These are phyloP conservation scores for Arthrobotrys musiformis DNA, from an alignment of 2,329 filamentous ascomycete species.

Conservation along the genomic window DNA sequence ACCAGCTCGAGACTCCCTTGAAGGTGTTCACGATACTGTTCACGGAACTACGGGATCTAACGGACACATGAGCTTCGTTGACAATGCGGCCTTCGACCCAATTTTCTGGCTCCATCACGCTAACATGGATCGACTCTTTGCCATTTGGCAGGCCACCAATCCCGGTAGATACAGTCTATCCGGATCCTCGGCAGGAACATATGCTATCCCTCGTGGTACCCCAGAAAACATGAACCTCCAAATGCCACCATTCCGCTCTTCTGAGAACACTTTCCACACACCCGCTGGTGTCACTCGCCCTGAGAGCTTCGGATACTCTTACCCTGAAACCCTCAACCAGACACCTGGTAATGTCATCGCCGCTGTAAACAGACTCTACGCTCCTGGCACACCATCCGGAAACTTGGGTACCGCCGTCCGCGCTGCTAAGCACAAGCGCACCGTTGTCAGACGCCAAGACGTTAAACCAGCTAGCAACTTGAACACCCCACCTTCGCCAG, in stretches of 20 bases:
- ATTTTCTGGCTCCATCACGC: conserved; percentile 80
- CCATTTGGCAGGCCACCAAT: conserved; percentile 80
- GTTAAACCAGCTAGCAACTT: conserved; percentile 17
- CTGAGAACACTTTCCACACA: conserved; percentile 53
- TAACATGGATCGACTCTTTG: conserved; percentile 78
- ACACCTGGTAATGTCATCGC: conserved; percentile 66
- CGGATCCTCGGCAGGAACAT: conserved; percentile 23
- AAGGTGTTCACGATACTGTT: conserved; percentile 50
- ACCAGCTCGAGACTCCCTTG: conserved; percentile 33
- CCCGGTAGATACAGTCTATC: conserved; percentile 63
- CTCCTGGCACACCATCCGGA: conserved; percentile 60
- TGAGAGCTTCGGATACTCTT: conserved; percentile 76
- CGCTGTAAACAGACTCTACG: conserved; percentile 73
- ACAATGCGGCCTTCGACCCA: conserved; percentile 80
- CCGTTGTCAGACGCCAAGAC: conserved; percentile 17
- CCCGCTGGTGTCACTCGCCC: conserved; percentile 61
- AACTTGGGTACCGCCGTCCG: conserved; percentile 48
- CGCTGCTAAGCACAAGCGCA: conserved; percentile 39
- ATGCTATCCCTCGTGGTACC: conserved; percentile 35
- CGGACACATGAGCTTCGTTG: conserved; percentile 69
- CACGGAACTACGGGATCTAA: conserved; percentile 46
- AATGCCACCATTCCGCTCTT: conserved; percentile 57
- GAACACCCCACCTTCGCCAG: conserved; percentile 33
- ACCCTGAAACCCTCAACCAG: conserved; percentile 70
- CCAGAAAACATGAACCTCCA: conserved; percentile 56